Evolutionary conservation across 1,139 yeast genomes (phyloP).

Genomic region (Hyphopichia pseudoburtonii): DNA sequence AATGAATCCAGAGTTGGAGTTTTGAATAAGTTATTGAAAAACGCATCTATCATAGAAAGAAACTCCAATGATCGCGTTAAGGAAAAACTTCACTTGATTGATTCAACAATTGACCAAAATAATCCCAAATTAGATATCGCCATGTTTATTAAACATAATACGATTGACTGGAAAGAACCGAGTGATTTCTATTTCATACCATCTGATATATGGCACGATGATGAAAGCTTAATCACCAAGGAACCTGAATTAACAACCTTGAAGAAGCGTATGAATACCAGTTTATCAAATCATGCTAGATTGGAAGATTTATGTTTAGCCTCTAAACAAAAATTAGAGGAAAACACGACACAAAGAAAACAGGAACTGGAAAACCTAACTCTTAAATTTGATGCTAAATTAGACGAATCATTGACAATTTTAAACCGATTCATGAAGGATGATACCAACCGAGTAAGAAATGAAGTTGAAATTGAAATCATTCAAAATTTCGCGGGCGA

Average conservation of each 20-base stretch:
- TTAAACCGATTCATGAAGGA: slow-evolving; percentile 67
- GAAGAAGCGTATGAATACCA: slow-evolving; percentile 55
- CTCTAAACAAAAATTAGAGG: slow-evolving; percentile 53
- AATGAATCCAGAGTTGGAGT: slow-evolving; percentile 77
- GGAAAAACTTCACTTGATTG: slow-evolving; percentile 53
- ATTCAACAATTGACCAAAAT: slow-evolving; percentile 65
- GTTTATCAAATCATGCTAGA: slow-evolving; percentile 47
- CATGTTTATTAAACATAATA: slow-evolving; percentile 91
- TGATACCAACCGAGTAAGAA: slow-evolving; percentile 70
- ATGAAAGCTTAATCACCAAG: slow-evolving; percentile 68
- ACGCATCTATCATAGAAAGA: slow-evolving; percentile 65
- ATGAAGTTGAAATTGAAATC: slow-evolving; percentile 87
- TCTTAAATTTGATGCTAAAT: slow-evolving; percentile 52
- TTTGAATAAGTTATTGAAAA: slow-evolving; percentile 66
- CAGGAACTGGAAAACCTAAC: slow-evolving; percentile 32
- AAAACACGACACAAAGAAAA: slow-evolving; percentile 37
- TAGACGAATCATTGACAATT: slow-evolving; percentile 54
- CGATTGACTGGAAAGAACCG: slow-evolving; percentile 79
- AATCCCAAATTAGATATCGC: slow-evolving; percentile 75
- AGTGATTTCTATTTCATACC: slow-evolving; percentile 82
- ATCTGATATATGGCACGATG: slow-evolving; percentile 96
- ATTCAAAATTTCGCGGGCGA: slow-evolving; percentile 86
- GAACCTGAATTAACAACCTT: slow-evolving; percentile 66
- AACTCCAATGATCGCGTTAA: slow-evolving; percentile 53
- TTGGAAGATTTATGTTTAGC: slow-evolving; percentile 44